Evolutionary conservation across 805 yeast species (phyloP).

Genomic region (Lipomyces chichibuensis): DNA sequence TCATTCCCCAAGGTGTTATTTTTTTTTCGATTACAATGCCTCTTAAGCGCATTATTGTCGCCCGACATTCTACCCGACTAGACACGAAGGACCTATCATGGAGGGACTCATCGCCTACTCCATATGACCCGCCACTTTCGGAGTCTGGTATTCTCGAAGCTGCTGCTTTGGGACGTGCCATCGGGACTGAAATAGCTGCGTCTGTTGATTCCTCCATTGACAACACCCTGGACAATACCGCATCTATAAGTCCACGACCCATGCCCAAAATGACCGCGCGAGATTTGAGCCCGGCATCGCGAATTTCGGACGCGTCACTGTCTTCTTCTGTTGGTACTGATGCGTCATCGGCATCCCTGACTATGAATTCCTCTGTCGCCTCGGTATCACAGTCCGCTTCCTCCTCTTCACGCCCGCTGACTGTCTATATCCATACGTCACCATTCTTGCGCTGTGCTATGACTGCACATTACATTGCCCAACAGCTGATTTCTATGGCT

Average conservation of each 20-base stretch:
- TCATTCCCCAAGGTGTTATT: no score
- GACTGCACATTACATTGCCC: constrained; percentile 43
- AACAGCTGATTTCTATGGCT: constrained; percentile 7
- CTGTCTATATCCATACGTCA: constrained; percentile 40
- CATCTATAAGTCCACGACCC: neutral
- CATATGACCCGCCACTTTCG: constrained; percentile 48
- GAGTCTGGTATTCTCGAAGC: constrained; percentile 42
- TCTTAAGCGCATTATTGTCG: constrained; percentile 37
- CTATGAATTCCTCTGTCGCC: neutral
- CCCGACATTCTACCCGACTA: constrained; percentile 45
- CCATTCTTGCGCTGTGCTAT: constrained; percentile 48
- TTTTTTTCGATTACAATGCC: constrained; percentile 12
- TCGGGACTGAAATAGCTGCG: constrained; percentile 24
- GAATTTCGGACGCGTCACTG: constrained; percentile 3
- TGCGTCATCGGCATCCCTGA: neutral
- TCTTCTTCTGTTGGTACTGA: constrained; percentile 1
- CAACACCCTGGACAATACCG: neutral
- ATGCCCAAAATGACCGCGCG: neutral
- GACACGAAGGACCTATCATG: constrained; percentile 44
- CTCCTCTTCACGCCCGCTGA: constrained; percentile 9
- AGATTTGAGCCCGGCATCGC: constrained; percentile 2
- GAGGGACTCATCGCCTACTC: constrained; percentile 42
- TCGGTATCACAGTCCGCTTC: constrained; percentile 1
- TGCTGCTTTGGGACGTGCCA: constrained; percentile 37
- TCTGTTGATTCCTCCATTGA: constrained; percentile 22